These are phyloP conservation scores for Starmerella riodocensis DNA, from an alignment of 805 yeast genomes.

Conservation along the genomic window DNA sequence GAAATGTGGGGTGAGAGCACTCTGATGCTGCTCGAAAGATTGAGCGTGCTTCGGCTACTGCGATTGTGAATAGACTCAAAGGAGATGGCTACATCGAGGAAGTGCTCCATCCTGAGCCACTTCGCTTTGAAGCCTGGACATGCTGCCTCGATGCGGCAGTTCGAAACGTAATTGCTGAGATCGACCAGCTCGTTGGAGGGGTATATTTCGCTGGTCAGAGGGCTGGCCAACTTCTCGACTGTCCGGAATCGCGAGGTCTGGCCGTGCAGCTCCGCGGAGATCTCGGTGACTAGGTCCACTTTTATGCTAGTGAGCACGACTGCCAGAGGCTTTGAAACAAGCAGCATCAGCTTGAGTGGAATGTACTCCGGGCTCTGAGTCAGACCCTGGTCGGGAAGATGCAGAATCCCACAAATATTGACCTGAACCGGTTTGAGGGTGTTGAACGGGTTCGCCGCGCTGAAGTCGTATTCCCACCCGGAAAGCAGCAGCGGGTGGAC, in stretches of 20 bases:
- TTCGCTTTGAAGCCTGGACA: slow-evolving; percentile 11
- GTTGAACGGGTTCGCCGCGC: too few species aligned
- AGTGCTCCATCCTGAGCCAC: slow-evolving; percentile 13
- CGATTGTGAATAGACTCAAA: slow-evolving; percentile 2
- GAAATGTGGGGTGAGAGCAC: slow-evolving; percentile 3
- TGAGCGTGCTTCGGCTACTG: neutral
- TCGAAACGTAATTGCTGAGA: slow-evolving; percentile 6
- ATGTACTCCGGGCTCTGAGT: slow-evolving; percentile 4
- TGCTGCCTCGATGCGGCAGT: slow-evolving; percentile 4
- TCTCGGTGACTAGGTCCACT: slow-evolving; percentile 4
- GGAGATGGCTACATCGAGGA: neutral
- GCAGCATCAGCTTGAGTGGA: slow-evolving; percentile 6
- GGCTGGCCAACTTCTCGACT: neutral
- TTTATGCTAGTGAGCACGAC: slow-evolving; percentile 2
- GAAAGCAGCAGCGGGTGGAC: too few species aligned
- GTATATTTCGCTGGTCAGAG: neutral
- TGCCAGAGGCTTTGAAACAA: slow-evolving; percentile 4
- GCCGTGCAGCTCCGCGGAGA: slow-evolving; percentile 3
- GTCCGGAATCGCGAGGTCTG: neutral
- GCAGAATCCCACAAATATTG: slow-evolving; percentile 4
- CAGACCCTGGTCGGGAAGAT: slow-evolving; percentile 6
- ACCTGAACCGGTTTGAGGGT: neutral
- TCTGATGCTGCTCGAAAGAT: neutral
- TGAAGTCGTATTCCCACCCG: too few species aligned
- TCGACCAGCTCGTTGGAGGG: slow-evolving; percentile 2